These are phyloP conservation scores for Pseudoscleropodium purum DNA, from an alignment of 225 moss, liverwort and hornwort genomes.

Conservation along the genomic window DNA sequence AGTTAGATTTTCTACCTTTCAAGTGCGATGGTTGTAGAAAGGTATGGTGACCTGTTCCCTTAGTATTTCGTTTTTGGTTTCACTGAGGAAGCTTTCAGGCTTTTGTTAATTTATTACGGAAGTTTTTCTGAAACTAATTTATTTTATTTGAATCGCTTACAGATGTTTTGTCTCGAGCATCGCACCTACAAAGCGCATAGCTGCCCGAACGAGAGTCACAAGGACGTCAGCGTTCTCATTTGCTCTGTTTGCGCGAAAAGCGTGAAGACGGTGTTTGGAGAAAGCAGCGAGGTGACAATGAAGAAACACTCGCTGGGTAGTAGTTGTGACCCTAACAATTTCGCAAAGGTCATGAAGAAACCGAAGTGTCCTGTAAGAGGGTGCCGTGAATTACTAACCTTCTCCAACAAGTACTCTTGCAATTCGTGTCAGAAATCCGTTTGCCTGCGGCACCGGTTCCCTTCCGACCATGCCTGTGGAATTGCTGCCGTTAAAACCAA, in stretches of 20 bases:
- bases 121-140: not conserved
- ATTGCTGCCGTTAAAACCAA: not conserved
- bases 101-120: not conserved
- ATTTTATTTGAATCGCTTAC: not conserved
- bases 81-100: not conserved
- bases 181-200: slow-evolving; percentile 69
- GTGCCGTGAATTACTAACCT: slow-evolving; percentile 71
- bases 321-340: slow-evolving; percentile 41
- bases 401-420: slow-evolving; percentile 82
- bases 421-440: slow-evolving; percentile 61
- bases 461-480: slow-evolving; percentile 56
- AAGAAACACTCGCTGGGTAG: slow-evolving; percentile 52
- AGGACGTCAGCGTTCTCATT: slow-evolving; percentile 57
- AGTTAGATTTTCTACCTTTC: slow-evolving; percentile 85
- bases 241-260: slow-evolving; percentile 50
- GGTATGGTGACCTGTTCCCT: slow-evolving; percentile 10
- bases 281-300: slow-evolving; percentile 44
- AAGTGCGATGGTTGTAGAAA: slow-evolving; percentile 66
- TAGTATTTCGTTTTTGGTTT: not conserved
- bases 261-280: slow-evolving; percentile 60
- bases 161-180: slow-evolving; percentile 87
- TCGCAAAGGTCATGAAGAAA: slow-evolving; percentile 32
- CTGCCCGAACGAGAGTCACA: slow-evolving; percentile 58
- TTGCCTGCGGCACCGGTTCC: slow-evolving; percentile 73
- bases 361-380: slow-evolving; percentile 72